Base-by-base conservation (phyloP, 2,329 filamentous ascomycete genomes). In the Aureobasidium uvarum region DNA sequence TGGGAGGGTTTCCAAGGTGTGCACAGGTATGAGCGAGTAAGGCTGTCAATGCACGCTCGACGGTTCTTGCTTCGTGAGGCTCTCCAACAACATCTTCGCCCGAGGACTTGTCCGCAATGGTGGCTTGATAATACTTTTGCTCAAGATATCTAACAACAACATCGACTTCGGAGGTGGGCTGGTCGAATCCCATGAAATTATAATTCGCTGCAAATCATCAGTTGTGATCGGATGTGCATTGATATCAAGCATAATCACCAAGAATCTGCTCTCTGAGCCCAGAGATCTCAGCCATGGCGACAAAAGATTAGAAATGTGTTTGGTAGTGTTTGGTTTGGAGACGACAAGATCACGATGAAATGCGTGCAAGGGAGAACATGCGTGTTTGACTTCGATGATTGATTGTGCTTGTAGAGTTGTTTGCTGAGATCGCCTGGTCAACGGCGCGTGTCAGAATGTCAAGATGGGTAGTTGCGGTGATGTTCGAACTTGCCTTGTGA, bases 221-320 rank as follows among this genome's bases (percentile, higher is more conserved):
- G 33, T 10, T 7, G 13, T 20, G 14, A 1, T 45, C 36, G 8
- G 2, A 33, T 16, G 13, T 16, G 14, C 6, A 1, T 13, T n/a
- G 7, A 20, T 23, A 20, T 23, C 5, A 18, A 25, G 20, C 18
- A 20, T 23, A 10, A 13, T 28, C 36, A 62, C 58, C 58, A 28
- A 62, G 58, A 41, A 62, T 62, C 16, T 62, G 58, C 18, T 62
- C 58, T 31, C 58, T 28, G 11, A 62, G 41, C 20, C 58, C 56
- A 13, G 28, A 25, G 13, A 60, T 60, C 23, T 46, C 41, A 23
- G 56, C 56, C 56, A 60, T 60, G 43, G 25, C 36, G 33, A 28
- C 10, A 11, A 20, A n/a, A 4, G 55, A 8, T 43, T 14, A 23
- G 31, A 10, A 23, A 16, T 8, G 33, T 23, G 2, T 8, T 33